Evolutionary conservation across 192 early-diverging fungal genomes (phyloP).

Genomic region (Thamnidium elegans): DNA sequence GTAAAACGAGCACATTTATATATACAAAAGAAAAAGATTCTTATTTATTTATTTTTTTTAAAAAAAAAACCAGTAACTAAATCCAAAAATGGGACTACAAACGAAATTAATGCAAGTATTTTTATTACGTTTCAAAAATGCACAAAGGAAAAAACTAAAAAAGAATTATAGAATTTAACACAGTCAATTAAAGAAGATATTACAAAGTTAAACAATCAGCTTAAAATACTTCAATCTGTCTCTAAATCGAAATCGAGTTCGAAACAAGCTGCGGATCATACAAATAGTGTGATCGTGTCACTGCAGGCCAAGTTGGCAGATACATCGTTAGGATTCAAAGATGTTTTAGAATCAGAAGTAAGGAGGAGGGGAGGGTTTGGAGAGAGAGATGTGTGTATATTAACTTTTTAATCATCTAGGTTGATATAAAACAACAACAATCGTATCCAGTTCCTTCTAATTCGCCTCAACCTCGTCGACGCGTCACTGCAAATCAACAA

Average conservation of each 20-base stretch:
- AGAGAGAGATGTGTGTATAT: conserved; percentile 91
- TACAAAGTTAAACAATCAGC: conserved; percentile 89
- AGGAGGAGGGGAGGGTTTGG: conserved; percentile 46
- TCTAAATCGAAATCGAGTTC: conserved; percentile 45
- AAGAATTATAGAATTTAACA: no score
- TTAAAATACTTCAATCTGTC: conserved; percentile 75
- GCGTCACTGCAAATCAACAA: conserved; percentile 20
- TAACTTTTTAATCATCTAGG: conserved; percentile 89
- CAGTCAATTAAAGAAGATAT: conserved; percentile 95
- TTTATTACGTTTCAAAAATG: no score
- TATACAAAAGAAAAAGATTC: no score
- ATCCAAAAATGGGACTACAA: conserved; percentile 16
- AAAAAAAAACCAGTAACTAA: conserved; percentile 7
- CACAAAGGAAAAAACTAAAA: no score
- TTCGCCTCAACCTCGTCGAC: conserved; percentile 42
- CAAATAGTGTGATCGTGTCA: conserved; percentile 83
- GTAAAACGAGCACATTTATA: conserved; percentile 32
- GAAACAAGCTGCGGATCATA: conserved; percentile 85
- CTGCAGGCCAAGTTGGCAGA: conserved; percentile 89
- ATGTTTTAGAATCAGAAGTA: conserved; percentile 85
- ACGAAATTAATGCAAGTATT: conserved; percentile 78
- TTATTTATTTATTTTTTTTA: no score
- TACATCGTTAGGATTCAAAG: conserved; percentile 88
- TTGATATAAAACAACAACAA: conserved; percentile 49
- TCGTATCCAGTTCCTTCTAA: conserved; percentile 39